Evolutionary conservation across 208 protist species (phyloP), one percentile per base, ranked within the genome.

Genomic region (Leishmania braziliensis): DNA sequence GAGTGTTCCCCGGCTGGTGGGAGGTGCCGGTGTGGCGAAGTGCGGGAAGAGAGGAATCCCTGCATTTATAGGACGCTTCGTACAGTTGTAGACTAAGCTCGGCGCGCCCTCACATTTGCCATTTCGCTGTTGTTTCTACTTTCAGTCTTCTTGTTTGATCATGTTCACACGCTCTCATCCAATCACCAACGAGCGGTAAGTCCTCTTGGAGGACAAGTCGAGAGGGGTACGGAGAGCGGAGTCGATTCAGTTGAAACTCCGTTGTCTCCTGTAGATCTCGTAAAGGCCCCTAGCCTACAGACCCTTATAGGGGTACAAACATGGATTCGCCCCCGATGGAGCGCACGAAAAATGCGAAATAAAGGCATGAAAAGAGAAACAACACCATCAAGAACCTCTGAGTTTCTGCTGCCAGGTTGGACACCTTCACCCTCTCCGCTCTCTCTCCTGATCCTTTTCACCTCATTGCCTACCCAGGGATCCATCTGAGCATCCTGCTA

Each of bases 81-180:
- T 14, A 68, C 3, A 20, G 29, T 8, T 39, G 14, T 14, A 68
- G 12, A n/a, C 62, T 8, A 68, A 12, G 0, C 29, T 39, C 62
- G 39, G 12, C 14, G 29, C 62, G 39, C 62, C 62, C 3, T 68
- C 62, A 68, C 62, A 29, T 29, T 39, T 39, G 26, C 29, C 4
- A 20, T 68, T 68, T 39, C 4, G 8, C 29, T 68, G 3, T 0
- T 29, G 29, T 4, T n/a, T 29, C 43, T 51, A 48, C 33, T 74
- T 78, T 50, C 74, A 29, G 51, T 65, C 26, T 74, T n/a, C 23
- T 63, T 77, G 29, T 77, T 56, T 43, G 20, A 48, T 10, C 23
- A 65, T 16, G 51, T 26, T n/a, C 51, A 1, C 51, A 48, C 51
- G 39, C 39, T 12, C 36, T 54, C 46, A 51, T 69, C 26, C 58